Conservation (phyloP, 805 yeast genomes). For the Cyberlindnera euphorbiae region DNA sequence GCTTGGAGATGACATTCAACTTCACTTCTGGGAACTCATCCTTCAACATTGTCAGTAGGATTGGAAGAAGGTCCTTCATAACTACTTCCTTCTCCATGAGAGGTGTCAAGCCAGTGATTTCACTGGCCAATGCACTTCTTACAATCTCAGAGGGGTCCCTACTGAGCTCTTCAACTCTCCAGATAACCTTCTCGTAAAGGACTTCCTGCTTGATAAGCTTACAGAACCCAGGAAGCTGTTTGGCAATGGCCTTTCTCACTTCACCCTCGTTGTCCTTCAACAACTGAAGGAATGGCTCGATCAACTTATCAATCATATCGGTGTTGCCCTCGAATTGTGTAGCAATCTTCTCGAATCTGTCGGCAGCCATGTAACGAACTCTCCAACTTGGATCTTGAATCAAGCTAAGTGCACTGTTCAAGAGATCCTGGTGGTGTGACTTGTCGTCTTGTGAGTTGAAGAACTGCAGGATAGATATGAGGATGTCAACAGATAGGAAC, state of each 20-base stretch:
- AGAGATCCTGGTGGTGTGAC: slow-evolving; percentile 57
- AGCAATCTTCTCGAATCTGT: slow-evolving; percentile 75
- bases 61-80: slow-evolving; percentile 76
- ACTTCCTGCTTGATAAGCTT: slow-evolving; percentile 46
- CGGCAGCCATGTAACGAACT: slow-evolving; percentile 98
- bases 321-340: slow-evolving; percentile 53
- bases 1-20: slow-evolving; percentile 85
- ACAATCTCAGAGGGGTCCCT: slow-evolving; percentile 92
- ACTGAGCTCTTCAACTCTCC: slow-evolving; percentile 76
- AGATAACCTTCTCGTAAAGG: slow-evolving; percentile 68
- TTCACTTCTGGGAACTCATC: slow-evolving; percentile 97
- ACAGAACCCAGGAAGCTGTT: slow-evolving; percentile 79
- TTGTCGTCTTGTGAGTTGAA: slow-evolving; percentile 54
- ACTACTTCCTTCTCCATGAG: slow-evolving; percentile 81
- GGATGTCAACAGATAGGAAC: slow-evolving; percentile 80
- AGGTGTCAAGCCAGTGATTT: slow-evolving; percentile 83
- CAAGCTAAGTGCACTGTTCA: slow-evolving; percentile 62
- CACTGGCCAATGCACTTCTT: slow-evolving; percentile 85
- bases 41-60: slow-evolving; percentile 86
- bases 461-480: slow-evolving; percentile 73
- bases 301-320: slow-evolving; percentile 45
- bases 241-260: slow-evolving; percentile 91
- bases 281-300: slow-evolving; percentile 61
- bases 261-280: slow-evolving; percentile 95
- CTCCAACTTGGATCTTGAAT: slow-evolving; percentile 94